Evolutionary conservation across 441 rosid genomes (phyloP), one percentile per base, ranked within the genome.

Genomic region (Breynia disticha): DNA sequence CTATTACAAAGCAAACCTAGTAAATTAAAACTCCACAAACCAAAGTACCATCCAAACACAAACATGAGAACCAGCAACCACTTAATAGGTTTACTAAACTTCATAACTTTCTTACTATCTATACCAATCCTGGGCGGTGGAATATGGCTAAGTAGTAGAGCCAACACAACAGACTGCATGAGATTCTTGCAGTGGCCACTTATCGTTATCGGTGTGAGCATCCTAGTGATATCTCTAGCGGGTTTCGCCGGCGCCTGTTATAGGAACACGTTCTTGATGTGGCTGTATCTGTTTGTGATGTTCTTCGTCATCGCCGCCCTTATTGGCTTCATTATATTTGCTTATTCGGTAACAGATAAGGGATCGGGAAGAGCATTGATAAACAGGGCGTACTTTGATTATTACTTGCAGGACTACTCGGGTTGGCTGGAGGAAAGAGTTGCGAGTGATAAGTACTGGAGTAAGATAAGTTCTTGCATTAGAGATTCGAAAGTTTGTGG

Each of bases 211-310:
- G 98, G 96, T 0, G 74, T 77, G 38, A 59, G 76, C 9, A 82
- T 87, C 79, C 62, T 91, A 88, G 79, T 80, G 13, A 42, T 91
- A 12, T 91, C 98, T 18, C 61, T 91, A 19, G 95, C 90, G 0
- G 96, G 96, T n/a, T 71, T 87, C 59, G 95, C 84, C 11, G 95
- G 96, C 60, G 86, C 94, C 28, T 87, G 96, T 63, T 90, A 85
- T 62, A 52, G 81, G 2, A 83, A 80, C 96, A 85, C 80, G 21
- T 69, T 79, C 76, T 72, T 90, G 63, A 70, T 90, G 90, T 62
- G 87, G 93, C 7, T 80, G 4, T 90, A 87, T 73, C 93, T 87
- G 18, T 79, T 87, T 59, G 86, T 66, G 38, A 90, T 82, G 95
- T 79, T 90, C 79, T 78, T 90, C 63, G 64, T 90, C 56, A 70